Evolutionary conservation across 2,329 filamentous ascomycete genomes (phyloP).

Genomic region (Elsinoe fawcettii): DNA sequence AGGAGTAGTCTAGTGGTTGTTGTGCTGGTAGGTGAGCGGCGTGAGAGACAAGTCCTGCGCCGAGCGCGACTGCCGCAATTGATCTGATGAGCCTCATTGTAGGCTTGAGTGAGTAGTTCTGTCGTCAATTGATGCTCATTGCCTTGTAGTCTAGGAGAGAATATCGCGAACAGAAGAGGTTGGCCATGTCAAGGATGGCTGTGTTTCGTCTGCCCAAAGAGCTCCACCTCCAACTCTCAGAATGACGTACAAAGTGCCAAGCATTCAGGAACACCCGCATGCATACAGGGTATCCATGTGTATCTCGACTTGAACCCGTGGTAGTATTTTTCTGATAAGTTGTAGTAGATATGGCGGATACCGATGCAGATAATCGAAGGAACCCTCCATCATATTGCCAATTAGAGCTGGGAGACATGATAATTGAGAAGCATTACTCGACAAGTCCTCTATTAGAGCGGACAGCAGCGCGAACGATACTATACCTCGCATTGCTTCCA

Average conservation of each 20-base stretch:
- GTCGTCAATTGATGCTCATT: background rate
- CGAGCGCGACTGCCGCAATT: background rate
- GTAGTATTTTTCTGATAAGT: too few relatives aligned
- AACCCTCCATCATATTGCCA: too few relatives aligned
- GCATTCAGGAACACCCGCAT: constrained; percentile 10
- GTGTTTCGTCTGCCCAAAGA: background rate
- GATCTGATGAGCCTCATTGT: background rate
- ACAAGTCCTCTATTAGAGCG: too few relatives aligned
- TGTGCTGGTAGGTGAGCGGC: background rate
- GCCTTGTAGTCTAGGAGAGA: background rate
- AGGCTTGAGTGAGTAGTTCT: background rate
- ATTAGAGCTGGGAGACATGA: too few relatives aligned
- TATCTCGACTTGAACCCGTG: too few relatives aligned
- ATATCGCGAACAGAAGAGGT: background rate
- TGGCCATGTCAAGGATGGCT: background rate
- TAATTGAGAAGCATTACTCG: too few relatives aligned
- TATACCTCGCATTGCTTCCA: too few relatives aligned
- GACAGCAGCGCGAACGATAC: too few relatives aligned
- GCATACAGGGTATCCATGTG: background rate
- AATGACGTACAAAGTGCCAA: constrained; percentile 11
- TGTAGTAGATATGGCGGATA: too few relatives aligned
- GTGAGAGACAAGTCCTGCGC: background rate
- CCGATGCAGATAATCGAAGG: too few relatives aligned
- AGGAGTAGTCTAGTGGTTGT: background rate
- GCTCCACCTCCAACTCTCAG: background rate